Base-by-base conservation (phyloP, 805 yeast genomes). In the Ogataea nitratoaversa region DNA sequence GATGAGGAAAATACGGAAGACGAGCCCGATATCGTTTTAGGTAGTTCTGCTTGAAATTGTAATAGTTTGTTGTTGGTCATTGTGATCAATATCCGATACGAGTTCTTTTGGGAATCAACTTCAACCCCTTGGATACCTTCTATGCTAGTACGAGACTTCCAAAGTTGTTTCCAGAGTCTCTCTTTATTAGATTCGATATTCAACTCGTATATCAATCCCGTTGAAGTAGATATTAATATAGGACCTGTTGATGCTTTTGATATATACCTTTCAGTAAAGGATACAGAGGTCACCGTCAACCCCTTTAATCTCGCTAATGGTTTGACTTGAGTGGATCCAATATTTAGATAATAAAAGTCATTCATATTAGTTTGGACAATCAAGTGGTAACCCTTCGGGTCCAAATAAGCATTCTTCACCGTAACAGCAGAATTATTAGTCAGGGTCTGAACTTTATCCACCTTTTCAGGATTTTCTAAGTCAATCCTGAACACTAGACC, bases 401-500 rank as follows among this genome's bases (percentile, higher is more conserved):
- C 84, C 33, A 72, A 57, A 50, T 63, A 79, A 1, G 77, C 59
- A 29, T 57, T 50, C 9, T 42, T 40, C 3, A 62, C 50, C 16
- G 68, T 59, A 14, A 29, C 11, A 14, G 54, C 57, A 8, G 45
- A 49, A n/a, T 44, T 38, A 12, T 43, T 38, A 3, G 55, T 28
- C 5, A 52, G 57, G 2, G 73, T 43, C 11, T 57, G 59, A n/a
- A 68, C 53, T 19, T 59, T 62, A 31, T 68, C 70, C 5, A 84
- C 80, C 7, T 67, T 67, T 27, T 82, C 77, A 1, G 93, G 93
- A 36, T 70, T 69, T 37, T 77, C 79, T 46, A 84, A 62, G 49
- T 83, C 79, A 24, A 85, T 82, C n/a, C 83, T 61, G 47, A 75
- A 75, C n/a, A 84, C 60, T 13, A 68, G 53, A 1, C 83, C 82